Evolutionary conservation across 2,329 filamentous ascomycete species (phyloP), one percentile per base, ranked within the genome.

Genomic region (Xylariaceae sp.): DNA sequence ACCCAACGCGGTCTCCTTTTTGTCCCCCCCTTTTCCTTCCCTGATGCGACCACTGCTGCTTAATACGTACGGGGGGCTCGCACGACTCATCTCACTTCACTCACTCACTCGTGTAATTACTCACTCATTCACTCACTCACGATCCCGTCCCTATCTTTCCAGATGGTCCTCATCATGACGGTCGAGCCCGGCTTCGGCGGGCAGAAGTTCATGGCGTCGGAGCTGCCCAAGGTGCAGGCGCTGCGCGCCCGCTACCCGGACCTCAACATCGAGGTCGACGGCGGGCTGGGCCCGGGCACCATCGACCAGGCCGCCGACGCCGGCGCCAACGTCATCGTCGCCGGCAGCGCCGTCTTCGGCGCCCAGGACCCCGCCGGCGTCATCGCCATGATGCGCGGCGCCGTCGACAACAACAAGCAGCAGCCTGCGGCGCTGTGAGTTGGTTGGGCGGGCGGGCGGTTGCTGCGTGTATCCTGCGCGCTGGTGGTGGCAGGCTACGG

Each of bases 161-260:
- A 95, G 90, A 98, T 98, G 92, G 88, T 94, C 23, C 78, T 98
- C 13, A 76, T 98, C 40, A 98, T 98, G 92, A 98, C 92, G 1
- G 92, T 98, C 27, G 77, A 98, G 63, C 92, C 92, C 28, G 92
- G 92, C 29, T 98, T 98, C 56, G 92, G 92, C 43, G 92, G 92
- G 5, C 92, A 98, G 58, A 95, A 94, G 56, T 98, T 98, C 70
- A 96, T 96, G 88, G 80, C 87, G 10, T 86, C 85, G 5, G 87
- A 94, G 65, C 76, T 98, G 47, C 88, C 90, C 55, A 98, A 98
- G 67, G 92, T 98, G 16, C 65, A 82, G 46, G 87, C 81, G 24
- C 70, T 98, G 48, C 78, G 92, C 39, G 67, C 80, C 55, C 78
- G 76, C 52, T 98, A 96, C 58, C 90, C 92, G 3, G 75, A 94